Evolutionary conservation across 768 basidiomycete species (phyloP).

Genomic region (Rossbeevera mucosa): DNA sequence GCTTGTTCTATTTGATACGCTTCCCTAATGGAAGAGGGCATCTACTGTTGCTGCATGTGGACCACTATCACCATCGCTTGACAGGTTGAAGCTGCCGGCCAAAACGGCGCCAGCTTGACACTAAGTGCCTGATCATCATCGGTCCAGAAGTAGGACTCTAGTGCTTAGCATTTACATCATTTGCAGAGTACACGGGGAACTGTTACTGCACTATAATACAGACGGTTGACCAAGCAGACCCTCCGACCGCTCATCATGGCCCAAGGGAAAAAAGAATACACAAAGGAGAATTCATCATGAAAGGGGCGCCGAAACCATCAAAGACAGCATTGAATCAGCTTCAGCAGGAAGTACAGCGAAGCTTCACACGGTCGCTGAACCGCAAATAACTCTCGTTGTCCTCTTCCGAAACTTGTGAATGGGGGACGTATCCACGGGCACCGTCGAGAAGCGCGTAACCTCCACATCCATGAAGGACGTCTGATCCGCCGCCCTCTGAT

Average conservation of each 20-base stretch:
- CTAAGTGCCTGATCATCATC: too few species aligned
- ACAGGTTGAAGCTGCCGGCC: too few species aligned
- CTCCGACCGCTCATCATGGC: not conserved
- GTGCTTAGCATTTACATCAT: not conserved
- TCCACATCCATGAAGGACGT: not conserved
- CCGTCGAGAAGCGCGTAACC: constrained; percentile 25
- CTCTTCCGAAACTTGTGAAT: constrained; percentile 10
- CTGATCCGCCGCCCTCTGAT: not conserved
- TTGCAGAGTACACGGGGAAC: not conserved
- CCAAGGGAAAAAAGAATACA: not conserved
- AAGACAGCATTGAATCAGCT: not conserved
- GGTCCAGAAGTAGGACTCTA: too few species aligned
- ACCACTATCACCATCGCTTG: too few species aligned
- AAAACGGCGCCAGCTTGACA: too few species aligned
- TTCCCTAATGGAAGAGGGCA: too few species aligned
- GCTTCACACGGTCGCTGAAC: constrained; percentile 11
- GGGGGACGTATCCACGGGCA: constrained; percentile 20
- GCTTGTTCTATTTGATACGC: too few species aligned
- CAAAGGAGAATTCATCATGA: not conserved
- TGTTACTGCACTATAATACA: not conserved
- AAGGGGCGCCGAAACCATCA: not conserved
- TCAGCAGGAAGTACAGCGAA: constrained; percentile 1
- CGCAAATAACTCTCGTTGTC: constrained; percentile 10
- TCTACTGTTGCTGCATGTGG: too few species aligned
- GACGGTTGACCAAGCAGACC: not conserved